phyloP scores from a whole-genome alignment of 495 filamentous ascomycete genomes.

The Hypoxylon subgilvum region DNA sequence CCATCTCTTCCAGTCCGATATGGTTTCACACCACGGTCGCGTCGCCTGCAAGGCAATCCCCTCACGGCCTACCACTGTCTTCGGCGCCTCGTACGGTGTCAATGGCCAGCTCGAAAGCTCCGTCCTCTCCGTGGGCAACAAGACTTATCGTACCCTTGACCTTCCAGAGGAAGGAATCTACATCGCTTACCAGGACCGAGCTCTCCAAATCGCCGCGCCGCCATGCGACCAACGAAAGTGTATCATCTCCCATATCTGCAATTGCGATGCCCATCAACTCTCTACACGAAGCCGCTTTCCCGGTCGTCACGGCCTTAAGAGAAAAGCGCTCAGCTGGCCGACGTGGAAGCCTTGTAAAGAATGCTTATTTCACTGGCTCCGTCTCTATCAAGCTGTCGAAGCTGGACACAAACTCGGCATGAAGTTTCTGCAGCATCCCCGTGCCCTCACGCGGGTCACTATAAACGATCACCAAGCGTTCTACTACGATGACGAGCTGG shows the following conservation, averaged over 20 bases:
- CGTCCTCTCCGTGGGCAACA: too few species aligned
- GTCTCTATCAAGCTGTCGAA: conserved; percentile 20
- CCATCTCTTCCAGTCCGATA: neutral
- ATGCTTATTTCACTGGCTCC: conserved; percentile 22
- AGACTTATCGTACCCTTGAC: too few species aligned
- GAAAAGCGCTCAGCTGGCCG: conserved; percentile 2
- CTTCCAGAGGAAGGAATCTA: conserved; percentile 35
- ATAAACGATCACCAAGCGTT: conserved; percentile 4
- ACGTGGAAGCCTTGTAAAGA: conserved; percentile 9
- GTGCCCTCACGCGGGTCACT: conserved; percentile 19
- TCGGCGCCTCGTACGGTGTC: conserved; percentile 4
- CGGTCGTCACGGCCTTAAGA: neutral
- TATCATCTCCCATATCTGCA: conserved; percentile 12
- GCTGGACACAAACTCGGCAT: conserved; percentile 1
- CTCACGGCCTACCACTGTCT: conserved; percentile 6
- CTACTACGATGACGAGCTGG: conserved; percentile 27
- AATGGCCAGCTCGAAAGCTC: conserved; percentile 8
- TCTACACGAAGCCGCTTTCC: neutral
- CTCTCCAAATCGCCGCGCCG: conserved; percentile 27
- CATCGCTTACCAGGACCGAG: conserved; percentile 22
- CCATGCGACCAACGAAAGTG: conserved; percentile 26
- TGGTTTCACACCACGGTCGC: neutral
- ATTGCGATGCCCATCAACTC: conserved; percentile 5
- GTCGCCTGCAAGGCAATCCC: conserved; percentile 13
- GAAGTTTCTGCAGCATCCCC: conserved; percentile 23